Percentiles rank a stretch among this genome's conserved stretches.
These are phyloP conservation scores for Trichoderma koningiopsis DNA, from an alignment of 2,329 filamentous ascomycete genomes.

Conservation along the genomic window DNA sequence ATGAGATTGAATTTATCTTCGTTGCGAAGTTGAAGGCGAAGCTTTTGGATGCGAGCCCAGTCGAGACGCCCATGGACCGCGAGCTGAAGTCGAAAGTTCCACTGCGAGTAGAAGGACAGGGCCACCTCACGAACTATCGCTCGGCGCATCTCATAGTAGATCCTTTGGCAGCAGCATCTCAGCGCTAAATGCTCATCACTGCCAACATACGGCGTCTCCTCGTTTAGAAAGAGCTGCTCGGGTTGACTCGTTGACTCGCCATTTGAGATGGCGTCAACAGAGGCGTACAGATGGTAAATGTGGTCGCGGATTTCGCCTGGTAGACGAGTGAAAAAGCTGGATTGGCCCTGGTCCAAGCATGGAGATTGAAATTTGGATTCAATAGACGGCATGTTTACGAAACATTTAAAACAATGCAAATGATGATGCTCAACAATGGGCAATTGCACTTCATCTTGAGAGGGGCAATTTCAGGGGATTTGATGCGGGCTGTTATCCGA, in stretches of 20 bases:
- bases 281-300: neutral
- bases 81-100: conserved; percentile 1
- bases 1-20: neutral
- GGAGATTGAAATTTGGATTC: too few relatives aligned
- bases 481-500: too few relatives aligned
- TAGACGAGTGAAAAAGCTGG: conserved; percentile 6
- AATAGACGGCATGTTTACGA: too few relatives aligned
- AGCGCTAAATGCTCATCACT: neutral
- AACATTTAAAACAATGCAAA: too few relatives aligned
- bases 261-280: neutral
- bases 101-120: conserved; percentile 2
- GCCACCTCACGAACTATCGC: neutral
- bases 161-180: neutral
- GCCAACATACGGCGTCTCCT: neutral
- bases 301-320: neutral
- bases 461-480: too few relatives aligned
- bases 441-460: too few relatives aligned
- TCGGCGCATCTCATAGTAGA: neutral
- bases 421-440: too few relatives aligned
- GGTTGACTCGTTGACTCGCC: neutral
- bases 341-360: neutral
- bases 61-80: conserved; percentile 7
- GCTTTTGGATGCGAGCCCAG: conserved; percentile 2
- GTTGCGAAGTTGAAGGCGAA: neutral
- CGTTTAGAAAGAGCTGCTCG: neutral